Evolutionary conservation across 495 filamentous ascomycete genomes (phyloP).

Genomic region (Podospora pseudopauciseta): DNA sequence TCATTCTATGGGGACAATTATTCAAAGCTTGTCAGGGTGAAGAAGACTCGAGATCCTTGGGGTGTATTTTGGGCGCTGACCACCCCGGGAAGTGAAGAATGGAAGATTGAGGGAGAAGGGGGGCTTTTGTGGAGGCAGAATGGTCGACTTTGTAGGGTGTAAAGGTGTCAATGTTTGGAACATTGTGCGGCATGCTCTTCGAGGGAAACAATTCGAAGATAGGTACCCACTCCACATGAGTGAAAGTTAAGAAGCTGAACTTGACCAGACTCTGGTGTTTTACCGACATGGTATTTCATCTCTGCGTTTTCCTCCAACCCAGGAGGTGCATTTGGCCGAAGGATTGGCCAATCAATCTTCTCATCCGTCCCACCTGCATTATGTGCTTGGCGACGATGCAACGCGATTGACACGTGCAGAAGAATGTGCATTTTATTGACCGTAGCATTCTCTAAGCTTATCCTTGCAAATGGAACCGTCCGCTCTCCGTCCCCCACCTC

Average conservation of each 20-base stretch:
- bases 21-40: slow-evolving; percentile 45
- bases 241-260: too few relatives aligned
- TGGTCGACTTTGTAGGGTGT: slow-evolving; percentile 31
- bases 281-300: neutral
- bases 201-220: too few relatives aligned
- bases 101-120: slow-evolving; percentile 34
- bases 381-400: neutral
- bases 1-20: slow-evolving; percentile 57
- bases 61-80: slow-evolving; percentile 55
- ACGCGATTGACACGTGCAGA: neutral
- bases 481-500: neutral
- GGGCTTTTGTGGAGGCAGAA: slow-evolving; percentile 37
- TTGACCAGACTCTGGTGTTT: neutral
- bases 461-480: neutral
- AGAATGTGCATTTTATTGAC: neutral
- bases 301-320: too few relatives aligned
- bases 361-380: neutral
- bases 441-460: neutral
- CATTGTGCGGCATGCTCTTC: too few relatives aligned
- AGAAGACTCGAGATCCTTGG: slow-evolving; percentile 52
- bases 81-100: slow-evolving; percentile 52
- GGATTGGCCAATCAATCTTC: neutral
- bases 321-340: too few relatives aligned
- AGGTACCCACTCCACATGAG: too few relatives aligned
- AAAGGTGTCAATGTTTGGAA: neutral